Evolutionary conservation across 352 stramenopile species (phyloP), one percentile per base, ranked within the genome.

Genomic region (Pythium angustatum): DNA sequence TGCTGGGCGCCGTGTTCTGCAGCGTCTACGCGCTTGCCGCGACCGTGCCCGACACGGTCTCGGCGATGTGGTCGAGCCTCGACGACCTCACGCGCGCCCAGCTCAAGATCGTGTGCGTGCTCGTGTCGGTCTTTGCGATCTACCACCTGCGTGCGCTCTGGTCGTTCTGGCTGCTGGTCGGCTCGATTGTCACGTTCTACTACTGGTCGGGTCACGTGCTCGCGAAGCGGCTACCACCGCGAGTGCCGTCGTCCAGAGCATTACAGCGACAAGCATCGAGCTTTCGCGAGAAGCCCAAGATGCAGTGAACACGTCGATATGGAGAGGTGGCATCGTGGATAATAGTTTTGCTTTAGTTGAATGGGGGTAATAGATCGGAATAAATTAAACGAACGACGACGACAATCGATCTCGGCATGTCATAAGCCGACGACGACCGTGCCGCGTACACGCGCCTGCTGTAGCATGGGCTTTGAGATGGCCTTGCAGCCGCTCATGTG

Each of bases 401-500:
- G 24, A 14, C 28, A 21, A 47, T n/a, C n/a, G 9, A 31, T 43
- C 17, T 33, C 43, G 47, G 41, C 3, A 7, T 9, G 59, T 73
- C 60, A 73, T 58, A 63, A 52, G 21, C 60, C 66, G 19, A 69
- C 54, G 9, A 73, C 50, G 47, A 65, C 50, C 2, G 57, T 60
- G 26, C 66, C 60, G n/a, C 54, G 28, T 0, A 48, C 53, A 10
- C 63, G 57, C 14, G 64, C 63, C 12, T 58, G 34, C 2, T 48
- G 22, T 15, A 72, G 33, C 34, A 50, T 63, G 5, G 52, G 19
- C 22, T n/a, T 36, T 10, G 61, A 69, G 57, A 93, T 79, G 24
- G 68, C 68, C 62, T 88, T 92, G 78, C 86, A 94, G 43, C 86
- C 86, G 52, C 76, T 84, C 45, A 94, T 36, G 60, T 83, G 71